Evolutionary conservation across 106 monocot genomes (phyloP).

Genomic region (Dactylorhiza incarnata): DNA sequence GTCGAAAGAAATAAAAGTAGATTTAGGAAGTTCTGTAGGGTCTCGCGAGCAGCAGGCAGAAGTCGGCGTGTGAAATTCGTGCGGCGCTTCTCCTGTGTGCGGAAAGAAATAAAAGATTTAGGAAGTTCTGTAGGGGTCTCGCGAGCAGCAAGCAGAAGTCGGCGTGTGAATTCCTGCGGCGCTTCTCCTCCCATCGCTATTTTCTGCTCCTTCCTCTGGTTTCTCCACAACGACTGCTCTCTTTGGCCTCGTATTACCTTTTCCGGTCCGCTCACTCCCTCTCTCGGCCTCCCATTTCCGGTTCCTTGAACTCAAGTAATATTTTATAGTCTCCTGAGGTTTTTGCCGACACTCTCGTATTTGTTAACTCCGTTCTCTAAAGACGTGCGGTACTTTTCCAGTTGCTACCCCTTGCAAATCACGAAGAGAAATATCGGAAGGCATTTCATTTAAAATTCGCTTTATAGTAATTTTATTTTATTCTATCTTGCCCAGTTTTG

Average conservation of each 20-base stretch:
- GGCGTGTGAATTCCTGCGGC: conserved; percentile 3
- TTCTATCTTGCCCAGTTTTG: not conserved
- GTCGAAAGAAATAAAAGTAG: too few species aligned
- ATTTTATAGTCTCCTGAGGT: not conserved
- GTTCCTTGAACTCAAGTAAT: not conserved
- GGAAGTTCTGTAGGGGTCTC: not conserved
- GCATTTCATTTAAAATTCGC: not conserved
- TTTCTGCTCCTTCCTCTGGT: not conserved
- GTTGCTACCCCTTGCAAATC: not conserved
- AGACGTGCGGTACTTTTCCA: not conserved
- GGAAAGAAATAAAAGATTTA: too few species aligned
- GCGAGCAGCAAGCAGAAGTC: not conserved
- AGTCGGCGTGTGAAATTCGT: not conserved
- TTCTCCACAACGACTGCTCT: not conserved
- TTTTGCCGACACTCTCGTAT: not conserved
- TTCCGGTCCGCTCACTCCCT: not conserved
- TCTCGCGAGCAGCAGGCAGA: not conserved
- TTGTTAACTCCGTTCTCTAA: not conserved
- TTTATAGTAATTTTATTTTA: not conserved
- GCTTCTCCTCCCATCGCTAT: not conserved
- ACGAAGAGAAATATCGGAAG: not conserved
- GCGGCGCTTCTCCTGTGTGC: not conserved
- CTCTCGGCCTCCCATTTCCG: not conserved
- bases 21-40: not conserved
- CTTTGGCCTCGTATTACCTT: not conserved